phyloP scores from a whole-genome alignment of 257 asterid species.

The Hygrophila difformis region DNA sequence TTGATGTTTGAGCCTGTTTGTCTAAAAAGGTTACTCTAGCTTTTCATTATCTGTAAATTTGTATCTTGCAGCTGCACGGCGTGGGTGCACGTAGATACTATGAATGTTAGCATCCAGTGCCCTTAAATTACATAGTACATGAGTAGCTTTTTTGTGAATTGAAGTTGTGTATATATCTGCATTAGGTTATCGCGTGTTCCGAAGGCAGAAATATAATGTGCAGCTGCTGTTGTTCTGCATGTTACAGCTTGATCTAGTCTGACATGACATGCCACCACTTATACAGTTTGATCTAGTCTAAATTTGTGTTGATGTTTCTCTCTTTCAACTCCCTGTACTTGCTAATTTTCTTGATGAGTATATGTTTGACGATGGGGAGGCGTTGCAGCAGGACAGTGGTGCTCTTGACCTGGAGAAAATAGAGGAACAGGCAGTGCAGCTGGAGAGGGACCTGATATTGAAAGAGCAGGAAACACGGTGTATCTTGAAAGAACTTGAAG shows the following conservation, averaged over 20 bases:
- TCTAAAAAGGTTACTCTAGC: neutral
- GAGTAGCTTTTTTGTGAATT: neutral
- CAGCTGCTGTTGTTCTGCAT: too few relatives aligned
- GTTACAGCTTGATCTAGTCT: too few relatives aligned
- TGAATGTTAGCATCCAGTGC: neutral
- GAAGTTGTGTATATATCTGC: neutral
- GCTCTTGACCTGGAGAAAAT: slow-evolving; percentile 34
- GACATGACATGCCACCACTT: too few relatives aligned
- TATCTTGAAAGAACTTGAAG: neutral
- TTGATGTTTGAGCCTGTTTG: neutral
- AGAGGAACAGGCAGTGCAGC: slow-evolving; percentile 47
- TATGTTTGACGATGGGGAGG: neutral
- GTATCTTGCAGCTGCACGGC: neutral
- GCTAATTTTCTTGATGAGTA: too few relatives aligned
- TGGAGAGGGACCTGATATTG: slow-evolving; percentile 54
- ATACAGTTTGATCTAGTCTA: too few relatives aligned
- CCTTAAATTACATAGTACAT: neutral
- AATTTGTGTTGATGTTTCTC: too few relatives aligned
- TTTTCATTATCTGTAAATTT: neutral
- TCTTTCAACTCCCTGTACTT: too few relatives aligned
- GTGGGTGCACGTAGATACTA: neutral
- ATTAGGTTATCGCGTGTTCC: neutral
- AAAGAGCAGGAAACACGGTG: slow-evolving; percentile 58
- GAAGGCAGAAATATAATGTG: neutral
- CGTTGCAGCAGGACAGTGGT: slow-evolving; percentile 28